Conservation (phyloP, 345 rosid species). For the Hypericum androsaemum region DNA sequence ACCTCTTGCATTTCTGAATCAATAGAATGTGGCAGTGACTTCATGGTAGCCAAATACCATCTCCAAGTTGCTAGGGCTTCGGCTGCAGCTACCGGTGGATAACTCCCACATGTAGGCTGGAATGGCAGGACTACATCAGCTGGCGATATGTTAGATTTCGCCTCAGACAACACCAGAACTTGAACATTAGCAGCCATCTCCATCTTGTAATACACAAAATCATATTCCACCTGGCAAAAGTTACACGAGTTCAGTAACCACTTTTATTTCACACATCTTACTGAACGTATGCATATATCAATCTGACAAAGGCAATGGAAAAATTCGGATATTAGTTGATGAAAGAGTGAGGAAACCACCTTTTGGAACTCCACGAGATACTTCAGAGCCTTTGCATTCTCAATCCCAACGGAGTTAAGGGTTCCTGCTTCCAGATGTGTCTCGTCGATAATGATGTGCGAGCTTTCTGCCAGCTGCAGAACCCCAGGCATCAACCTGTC, state of each 20-base stretch:
- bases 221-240: slow-evolving; percentile 68
- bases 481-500: slow-evolving; percentile 60
- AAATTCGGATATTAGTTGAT: too few species aligned
- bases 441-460: slow-evolving; percentile 75
- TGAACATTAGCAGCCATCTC: slow-evolving; percentile 79
- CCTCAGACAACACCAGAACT: slow-evolving; percentile 64
- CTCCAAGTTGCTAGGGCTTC: slow-evolving; percentile 69
- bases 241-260: slow-evolving; percentile 13
- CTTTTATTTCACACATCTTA: too few species aligned
- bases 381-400: slow-evolving; percentile 62
- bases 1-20: slow-evolving; percentile 76
- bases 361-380: slow-evolving; percentile 56
- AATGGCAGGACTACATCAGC: slow-evolving; percentile 75
- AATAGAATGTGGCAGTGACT: slow-evolving; percentile 60
- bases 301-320: too few species aligned
- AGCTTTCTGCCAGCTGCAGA: slow-evolving; percentile 70
- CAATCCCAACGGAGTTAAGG: slow-evolving; percentile 68
- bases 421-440: slow-evolving; percentile 65
- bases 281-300: too few species aligned
- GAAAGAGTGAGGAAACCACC: slow-evolving; percentile 26
- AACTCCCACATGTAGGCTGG: slow-evolving; percentile 45
- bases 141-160: slow-evolving; percentile 79
- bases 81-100: slow-evolving; percentile 27
- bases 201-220: slow-evolving; percentile 78
- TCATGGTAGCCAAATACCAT: slow-evolving; percentile 71